Percentiles rank a stretch among this genome's conserved stretches.
phyloP scores from a whole-genome alignment of 805 yeast genomes.

The Priceomyces castillae region DNA sequence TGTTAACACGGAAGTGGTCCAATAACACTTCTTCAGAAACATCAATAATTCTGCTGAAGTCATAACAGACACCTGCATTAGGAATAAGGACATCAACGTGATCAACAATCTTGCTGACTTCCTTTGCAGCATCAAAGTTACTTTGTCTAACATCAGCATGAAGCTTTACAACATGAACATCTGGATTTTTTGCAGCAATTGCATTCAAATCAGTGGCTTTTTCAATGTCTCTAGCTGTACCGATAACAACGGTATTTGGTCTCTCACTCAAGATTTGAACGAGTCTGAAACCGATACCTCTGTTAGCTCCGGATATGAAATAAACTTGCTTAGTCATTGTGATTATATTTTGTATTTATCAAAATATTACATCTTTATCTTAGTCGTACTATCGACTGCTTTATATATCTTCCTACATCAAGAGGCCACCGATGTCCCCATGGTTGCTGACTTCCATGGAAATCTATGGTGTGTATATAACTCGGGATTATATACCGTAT shows the following conservation, averaged over 20 bases:
- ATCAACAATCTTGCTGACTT: constrained; percentile 1
- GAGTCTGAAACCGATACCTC: constrained; percentile 40
- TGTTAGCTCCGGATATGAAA: constrained; percentile 37
- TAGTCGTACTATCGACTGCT: too few relatives aligned
- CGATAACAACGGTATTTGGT: constrained; percentile 29
- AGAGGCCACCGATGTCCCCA: too few relatives aligned
- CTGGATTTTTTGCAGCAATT: constrained; percentile 8
- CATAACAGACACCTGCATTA: constrained; percentile 29
- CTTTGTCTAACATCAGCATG: too few relatives aligned
- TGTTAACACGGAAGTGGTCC: background rate
- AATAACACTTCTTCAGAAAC: background rate
- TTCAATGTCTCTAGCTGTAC: constrained; percentile 36
- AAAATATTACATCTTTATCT: too few relatives aligned
- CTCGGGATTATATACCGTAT: too few relatives aligned
- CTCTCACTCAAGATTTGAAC: constrained; percentile 24
- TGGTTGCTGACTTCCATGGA: too few relatives aligned
- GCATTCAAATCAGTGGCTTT: constrained; percentile 15
- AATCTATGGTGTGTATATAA: too few relatives aligned
- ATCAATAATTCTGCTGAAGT: constrained; percentile 1
- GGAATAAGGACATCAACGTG: constrained; percentile 30
- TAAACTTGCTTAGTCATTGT: too few relatives aligned
- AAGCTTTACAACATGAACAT: constrained; percentile 32
- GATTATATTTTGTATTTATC: too few relatives aligned
- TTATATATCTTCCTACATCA: too few relatives aligned
- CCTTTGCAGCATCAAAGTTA: constrained; percentile 25